Conservation (phyloP, 768 basidiomycete species). For the Leucosporidium scottii region DNA sequence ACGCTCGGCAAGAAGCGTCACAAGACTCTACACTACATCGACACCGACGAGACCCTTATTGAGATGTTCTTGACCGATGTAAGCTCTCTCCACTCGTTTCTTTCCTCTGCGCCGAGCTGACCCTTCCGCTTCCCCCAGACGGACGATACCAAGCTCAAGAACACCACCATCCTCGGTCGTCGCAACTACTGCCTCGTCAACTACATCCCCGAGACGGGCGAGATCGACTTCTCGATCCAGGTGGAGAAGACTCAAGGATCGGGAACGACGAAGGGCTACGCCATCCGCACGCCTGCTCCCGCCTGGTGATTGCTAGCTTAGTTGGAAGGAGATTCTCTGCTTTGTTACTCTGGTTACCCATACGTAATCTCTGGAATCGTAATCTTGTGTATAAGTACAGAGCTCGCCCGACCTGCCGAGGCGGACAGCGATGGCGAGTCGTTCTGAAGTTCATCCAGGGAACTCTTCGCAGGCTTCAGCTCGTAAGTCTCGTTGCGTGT, state of each 20-base stretch:
- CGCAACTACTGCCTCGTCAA: constrained; percentile 72
- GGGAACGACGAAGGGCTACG: constrained; percentile 72
- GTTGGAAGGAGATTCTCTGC: neutral
- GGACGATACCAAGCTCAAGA: constrained; percentile 65
- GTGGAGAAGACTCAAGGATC: constrained; percentile 76
- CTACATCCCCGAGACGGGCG: constrained; percentile 52
- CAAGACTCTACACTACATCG: constrained; percentile 63
- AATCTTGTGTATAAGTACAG: too few relatives aligned
- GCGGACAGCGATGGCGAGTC: too few relatives aligned
- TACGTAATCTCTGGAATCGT: too few relatives aligned
- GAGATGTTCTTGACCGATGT: constrained; percentile 30
- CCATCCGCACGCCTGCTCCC: constrained; percentile 49
- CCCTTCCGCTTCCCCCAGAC: constrained; percentile 58
- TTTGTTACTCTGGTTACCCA: too few relatives aligned
- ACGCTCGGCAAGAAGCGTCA: constrained; percentile 66
- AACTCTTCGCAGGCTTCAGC: neutral
- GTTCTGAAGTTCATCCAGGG: too few relatives aligned
- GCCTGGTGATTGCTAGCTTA: neutral
- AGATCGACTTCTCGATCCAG: constrained; percentile 71
- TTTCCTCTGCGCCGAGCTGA: constrained; percentile 8
- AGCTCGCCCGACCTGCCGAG: too few relatives aligned
- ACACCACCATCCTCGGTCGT: constrained; percentile 74
- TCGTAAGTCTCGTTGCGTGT: neutral
- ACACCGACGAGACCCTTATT: constrained; percentile 87
- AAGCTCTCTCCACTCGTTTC: neutral